Base-by-base conservation (phyloP, 768 basidiomycete species). In the Leccinum truebloodii region DNA sequence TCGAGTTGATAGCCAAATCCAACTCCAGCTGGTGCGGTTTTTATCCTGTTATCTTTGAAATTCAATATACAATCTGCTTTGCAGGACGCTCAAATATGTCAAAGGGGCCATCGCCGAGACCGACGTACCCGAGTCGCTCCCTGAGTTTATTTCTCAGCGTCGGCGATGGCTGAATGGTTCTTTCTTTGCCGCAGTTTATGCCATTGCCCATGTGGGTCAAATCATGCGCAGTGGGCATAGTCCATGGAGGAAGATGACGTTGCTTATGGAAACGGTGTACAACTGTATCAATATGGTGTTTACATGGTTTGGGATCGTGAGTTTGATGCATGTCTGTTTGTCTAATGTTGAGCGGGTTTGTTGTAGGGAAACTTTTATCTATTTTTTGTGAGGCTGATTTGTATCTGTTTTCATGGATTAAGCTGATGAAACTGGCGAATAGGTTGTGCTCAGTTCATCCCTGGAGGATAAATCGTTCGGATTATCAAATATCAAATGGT, bases 11-110 rank as follows among this genome's bases (percentile, higher is more conserved):
- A 20, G 89, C 90, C 3, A 90, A 90, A 70, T 78, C 83, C 8
- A 89, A 92, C 69, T 86, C 82, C n/a, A 83, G 83, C 74, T 92
- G 94, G 90, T 89, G 60, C 57, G 79, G 67, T 30, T 72, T 71
- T 3, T 2, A 26, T 22, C 24, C 32, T n/a, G 18, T 13, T 54
- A 9, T 3, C 6, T 16, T 52, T 10, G 32, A 30, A 9, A 54
- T 48, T 6, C n/a, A 20, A 22, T 59, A 60, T 37, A 63, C 49
- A 66, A 16, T 65, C 41, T 32, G 46, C 54, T 65, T 66, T 69
- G 66, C 63, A 97, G 96, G 96, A 81, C 93, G n/a, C 83, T 99
- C 55, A 93, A 91, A 80, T 99, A 97, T 69, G 95, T 98, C 68
- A 93, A 93, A 72, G 90, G 92, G 28, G 95, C 95, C 4, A 86